Base-by-base conservation (phyloP, 108 stramenopile species). In the Seminavis robusta region DNA sequence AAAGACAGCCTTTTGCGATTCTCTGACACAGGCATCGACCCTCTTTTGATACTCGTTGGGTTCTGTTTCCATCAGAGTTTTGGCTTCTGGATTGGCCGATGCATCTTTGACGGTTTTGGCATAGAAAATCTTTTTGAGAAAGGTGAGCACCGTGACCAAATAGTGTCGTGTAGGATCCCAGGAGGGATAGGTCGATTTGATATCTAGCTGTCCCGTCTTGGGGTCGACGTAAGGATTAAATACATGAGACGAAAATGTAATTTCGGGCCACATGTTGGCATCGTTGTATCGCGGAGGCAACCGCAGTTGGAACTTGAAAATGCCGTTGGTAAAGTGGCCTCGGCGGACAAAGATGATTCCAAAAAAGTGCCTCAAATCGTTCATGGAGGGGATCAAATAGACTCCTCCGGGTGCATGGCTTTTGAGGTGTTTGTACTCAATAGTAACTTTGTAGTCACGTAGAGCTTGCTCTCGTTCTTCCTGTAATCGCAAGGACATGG, bases 71-170 rank as follows among this genome's bases (percentile, higher is more conserved):
- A 81, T 65, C 44, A 86, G 59, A 8, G 55, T 43, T 57, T 74
- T 72, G 20, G 91, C 87, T 16, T 81, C 83, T 15, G 48, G 36
- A 58, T 92, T 88, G 21, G 90, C 86, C 30, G 64, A 66, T 7
- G 79, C 78, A 63, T 81, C 67, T 5, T 73, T 68, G 71, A 86
- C 86, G 47, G 72, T 74, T 48, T 94, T 98, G 63, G 87, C 61
- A 66, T 96, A 98, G 77, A 98, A 98, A 48, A 96, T 94, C 68
- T 93, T 93, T 73, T 98, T 98, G 49, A 98, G 58, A 76, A 84
- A 92, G n/a, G 97, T 96, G 67, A 98, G 64, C 19, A 88, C 94
- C 10, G 94, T 95, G 24, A 94, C 84, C 47, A 98, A 61, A 71
- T 80, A 98, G 56, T 96, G 95, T 19, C 73, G 74, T 17, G 73